A percentile compares a stretch with the other conserved stretches of the same genome.
Evolutionary conservation across 352 stramenopile genomes (phyloP).

Genomic region (Phytophthora fragariaefolia): DNA sequence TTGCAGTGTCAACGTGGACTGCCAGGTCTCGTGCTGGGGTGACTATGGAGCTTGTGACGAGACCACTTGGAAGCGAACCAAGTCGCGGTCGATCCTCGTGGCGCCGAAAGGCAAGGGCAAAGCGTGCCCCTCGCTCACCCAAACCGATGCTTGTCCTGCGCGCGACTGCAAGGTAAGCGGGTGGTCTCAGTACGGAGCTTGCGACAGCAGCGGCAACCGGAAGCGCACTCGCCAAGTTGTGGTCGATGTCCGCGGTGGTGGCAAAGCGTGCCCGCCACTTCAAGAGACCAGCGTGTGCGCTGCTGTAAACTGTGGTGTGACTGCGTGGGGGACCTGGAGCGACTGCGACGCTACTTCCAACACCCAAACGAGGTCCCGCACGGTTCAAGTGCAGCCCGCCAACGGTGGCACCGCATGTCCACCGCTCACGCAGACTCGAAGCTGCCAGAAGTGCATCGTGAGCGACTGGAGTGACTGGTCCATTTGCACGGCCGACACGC

Average conservation of each 20-base stretch:
- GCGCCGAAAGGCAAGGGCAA: slow-evolving; percentile 44
- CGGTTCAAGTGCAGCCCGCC: slow-evolving; percentile 40
- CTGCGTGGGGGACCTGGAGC: slow-evolving; percentile 52
- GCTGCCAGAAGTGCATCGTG: slow-evolving; percentile 62
- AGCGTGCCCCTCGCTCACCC: slow-evolving; percentile 45
- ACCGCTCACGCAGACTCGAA: slow-evolving; percentile 44
- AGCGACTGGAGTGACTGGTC: slow-evolving; percentile 59
- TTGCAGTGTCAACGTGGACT: slow-evolving; percentile 52
- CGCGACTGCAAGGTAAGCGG: slow-evolving; percentile 63
- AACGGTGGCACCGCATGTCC: slow-evolving; percentile 54
- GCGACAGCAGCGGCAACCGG: slow-evolving; percentile 44
- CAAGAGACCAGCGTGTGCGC: slow-evolving; percentile 46
- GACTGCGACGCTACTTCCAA: slow-evolving; percentile 46
- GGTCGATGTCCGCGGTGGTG: slow-evolving; percentile 34
- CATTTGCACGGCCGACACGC: slow-evolving; percentile 42
- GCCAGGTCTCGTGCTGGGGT: slow-evolving; percentile 57
- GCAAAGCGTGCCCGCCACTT: slow-evolving; percentile 56
- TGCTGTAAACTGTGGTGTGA: slow-evolving; percentile 62
- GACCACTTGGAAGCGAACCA: slow-evolving; percentile 35
- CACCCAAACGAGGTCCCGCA: slow-evolving; percentile 46
- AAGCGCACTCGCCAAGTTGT: slow-evolving; percentile 49
- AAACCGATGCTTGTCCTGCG: slow-evolving; percentile 41
- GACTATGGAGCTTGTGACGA: slow-evolving; percentile 47
- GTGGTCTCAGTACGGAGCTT: slow-evolving; percentile 54
- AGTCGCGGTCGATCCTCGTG: slow-evolving; percentile 45